These are phyloP conservation scores for Nemania serpens DNA, from an alignment of 2,329 filamentous ascomycete genomes.

Conservation along the genomic window DNA sequence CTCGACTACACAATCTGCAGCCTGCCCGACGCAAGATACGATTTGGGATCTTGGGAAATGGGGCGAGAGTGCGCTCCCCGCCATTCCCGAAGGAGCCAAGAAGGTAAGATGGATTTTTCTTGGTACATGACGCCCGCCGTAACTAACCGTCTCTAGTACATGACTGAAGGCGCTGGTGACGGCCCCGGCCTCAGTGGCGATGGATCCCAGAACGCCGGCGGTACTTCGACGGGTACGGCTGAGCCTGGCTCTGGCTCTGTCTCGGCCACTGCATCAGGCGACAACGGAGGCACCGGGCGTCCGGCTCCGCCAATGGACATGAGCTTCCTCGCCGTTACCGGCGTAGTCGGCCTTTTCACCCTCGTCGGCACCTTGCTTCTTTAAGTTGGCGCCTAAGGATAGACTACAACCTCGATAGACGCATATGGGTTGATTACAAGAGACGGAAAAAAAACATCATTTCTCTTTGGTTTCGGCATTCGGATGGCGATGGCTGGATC, in stretches of 20 bases:
- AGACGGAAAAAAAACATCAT: background rate
- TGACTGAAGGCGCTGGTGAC: slow-evolving; percentile 57
- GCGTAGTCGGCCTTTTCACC: slow-evolving; percentile 43
- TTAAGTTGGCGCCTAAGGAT: slow-evolving; percentile 33
- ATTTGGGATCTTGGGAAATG: slow-evolving; percentile 55
- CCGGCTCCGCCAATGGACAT: slow-evolving; percentile 44
- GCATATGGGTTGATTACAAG: slow-evolving; percentile 9
- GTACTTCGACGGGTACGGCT: slow-evolving; percentile 51
- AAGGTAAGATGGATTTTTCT: slow-evolving; percentile 33
- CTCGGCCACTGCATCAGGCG: slow-evolving; percentile 44
- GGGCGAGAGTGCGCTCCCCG: slow-evolving; percentile 52
- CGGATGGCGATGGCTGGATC: slow-evolving; percentile 4
- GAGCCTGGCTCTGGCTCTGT: slow-evolving; percentile 46
- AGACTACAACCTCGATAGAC: background rate
- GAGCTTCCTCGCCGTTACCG: slow-evolving; percentile 44
- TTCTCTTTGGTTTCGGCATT: slow-evolving; percentile 11
- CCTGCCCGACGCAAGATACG: slow-evolving; percentile 55
- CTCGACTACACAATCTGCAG: slow-evolving; percentile 50
- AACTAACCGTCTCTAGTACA: slow-evolving; percentile 46
- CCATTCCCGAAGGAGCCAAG: slow-evolving; percentile 55
- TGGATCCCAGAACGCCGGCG: slow-evolving; percentile 59
- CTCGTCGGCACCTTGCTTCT: slow-evolving; percentile 48
- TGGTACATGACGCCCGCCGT: background rate
- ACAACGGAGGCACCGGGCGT: slow-evolving; percentile 41
- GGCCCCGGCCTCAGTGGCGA: slow-evolving; percentile 58